phyloP scores from a whole-genome alignment of 2,329 filamentous ascomycete genomes.

The Xylaria digitata region DNA sequence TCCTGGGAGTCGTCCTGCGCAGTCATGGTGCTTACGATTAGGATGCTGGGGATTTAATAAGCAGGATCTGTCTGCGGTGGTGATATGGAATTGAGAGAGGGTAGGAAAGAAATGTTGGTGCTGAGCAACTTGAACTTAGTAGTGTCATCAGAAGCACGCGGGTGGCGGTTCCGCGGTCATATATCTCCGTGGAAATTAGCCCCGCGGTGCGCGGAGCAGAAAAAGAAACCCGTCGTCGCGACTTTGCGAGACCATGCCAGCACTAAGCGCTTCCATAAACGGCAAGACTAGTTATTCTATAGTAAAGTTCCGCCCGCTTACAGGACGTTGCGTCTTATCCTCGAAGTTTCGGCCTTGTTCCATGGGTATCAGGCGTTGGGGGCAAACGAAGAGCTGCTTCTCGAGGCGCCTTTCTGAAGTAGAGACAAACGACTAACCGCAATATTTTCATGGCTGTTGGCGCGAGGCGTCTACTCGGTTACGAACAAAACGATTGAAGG shows the following conservation, averaged over 20 bases:
- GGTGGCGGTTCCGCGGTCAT: background rate
- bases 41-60: background rate
- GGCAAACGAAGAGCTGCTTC: background rate
- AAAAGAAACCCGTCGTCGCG: too few relatives aligned
- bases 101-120: background rate
- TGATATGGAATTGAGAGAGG: background rate
- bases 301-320: too few relatives aligned
- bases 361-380: background rate
- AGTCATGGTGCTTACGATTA: background rate
- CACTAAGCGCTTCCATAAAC: too few relatives aligned
- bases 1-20: background rate
- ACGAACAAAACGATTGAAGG: too few relatives aligned
- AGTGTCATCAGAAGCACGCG: background rate
- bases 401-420: background rate
- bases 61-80: background rate
- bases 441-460: background rate
- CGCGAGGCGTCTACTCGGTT: too few relatives aligned
- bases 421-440: background rate
- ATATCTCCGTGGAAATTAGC: too few relatives aligned
- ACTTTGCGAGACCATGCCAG: too few relatives aligned
- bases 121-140: background rate
- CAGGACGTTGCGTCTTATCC: background rate
- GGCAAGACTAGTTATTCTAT: too few relatives aligned
- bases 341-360: background rate
- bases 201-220: too few relatives aligned